Evolutionary conservation across 106 monocot species (phyloP), one percentile per base, ranked within the genome.

Genomic region (Dendrobium catenatum): DNA sequence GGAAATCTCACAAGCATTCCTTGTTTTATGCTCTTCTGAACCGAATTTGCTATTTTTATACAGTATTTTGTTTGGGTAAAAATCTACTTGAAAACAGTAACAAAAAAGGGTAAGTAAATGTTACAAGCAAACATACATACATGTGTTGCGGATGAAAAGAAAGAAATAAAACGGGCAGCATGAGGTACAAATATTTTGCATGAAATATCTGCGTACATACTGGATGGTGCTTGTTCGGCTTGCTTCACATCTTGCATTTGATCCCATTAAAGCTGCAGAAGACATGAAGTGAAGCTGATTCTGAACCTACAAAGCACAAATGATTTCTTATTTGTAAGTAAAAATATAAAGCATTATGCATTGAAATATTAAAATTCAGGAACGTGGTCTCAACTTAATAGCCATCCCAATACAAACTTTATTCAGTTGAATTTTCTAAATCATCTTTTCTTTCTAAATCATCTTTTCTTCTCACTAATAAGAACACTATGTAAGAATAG

Each of bases 241-340:
- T 20, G 85, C 88, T 81, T 83, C 64, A 73, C 89, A 84, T 85
- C 73, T 79, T 77, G 70, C 58, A 51, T 24, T 83, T 15, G 85
- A 81, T 75, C 8, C 20, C 54, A 78, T 17, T 3, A 51, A 31
- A 58, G 47, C 64, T 59, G 67, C 24, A n/a, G 82, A 86, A 47
- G 72, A 24, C 66, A 64, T 46, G 6, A 66, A 80, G 82, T 70
- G 75, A 58, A 75, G 49, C 11, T 85, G 79, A 81, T 83, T 78
- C 24, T 55, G 83, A 80, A 88, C 76, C 91, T 94, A 87, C 76
- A 87, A n/a, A 47, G 9, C 7, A 48, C 76, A 51, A 18, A 44
- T 29, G 13, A 76, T 49, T 49, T n/a, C 13, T 76, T 10, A 51
- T 76, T 48, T 27, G 42, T n/a, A 76, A 76, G 13, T 26, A 13